Conservation (phyloP, 73 alveolate species). For the Stentor roeselii region DNA sequence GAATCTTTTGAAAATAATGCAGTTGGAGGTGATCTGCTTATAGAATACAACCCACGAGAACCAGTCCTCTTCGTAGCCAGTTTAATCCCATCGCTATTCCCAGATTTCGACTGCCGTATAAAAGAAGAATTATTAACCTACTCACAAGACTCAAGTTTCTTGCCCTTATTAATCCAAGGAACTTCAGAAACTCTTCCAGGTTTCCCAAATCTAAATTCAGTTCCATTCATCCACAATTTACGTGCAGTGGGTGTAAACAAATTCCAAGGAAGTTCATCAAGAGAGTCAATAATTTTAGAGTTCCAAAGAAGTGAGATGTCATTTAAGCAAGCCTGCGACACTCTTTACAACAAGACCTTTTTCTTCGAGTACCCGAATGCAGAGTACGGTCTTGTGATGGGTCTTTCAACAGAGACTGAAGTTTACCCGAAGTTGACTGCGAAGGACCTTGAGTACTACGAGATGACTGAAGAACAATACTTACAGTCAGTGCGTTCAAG, state of each 20-base stretch:
- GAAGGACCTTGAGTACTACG: neutral
- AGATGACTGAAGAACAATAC: neutral
- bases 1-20: neutral
- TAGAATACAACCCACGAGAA: neutral
- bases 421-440: neutral
- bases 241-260: neutral
- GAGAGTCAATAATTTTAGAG: neutral
- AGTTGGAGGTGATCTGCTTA: neutral
- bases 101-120: constrained; percentile 1
- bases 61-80: neutral
- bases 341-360: neutral
- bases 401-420: neutral
- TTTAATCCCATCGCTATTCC: neutral
- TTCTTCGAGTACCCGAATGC: constrained; percentile 18
- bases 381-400: constrained; percentile 12
- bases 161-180: neutral
- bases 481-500: neutral
- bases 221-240: neutral
- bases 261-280: constrained; percentile 1
- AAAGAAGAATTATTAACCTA: neutral
- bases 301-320: neutral
- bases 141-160: neutral
- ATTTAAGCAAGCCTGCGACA: constrained; percentile 10
- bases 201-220: neutral
- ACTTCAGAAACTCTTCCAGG: constrained; percentile 19